phyloP scores from a whole-genome alignment of 805 yeast species.

The Wilhelminamyces savonicus region DNA sequence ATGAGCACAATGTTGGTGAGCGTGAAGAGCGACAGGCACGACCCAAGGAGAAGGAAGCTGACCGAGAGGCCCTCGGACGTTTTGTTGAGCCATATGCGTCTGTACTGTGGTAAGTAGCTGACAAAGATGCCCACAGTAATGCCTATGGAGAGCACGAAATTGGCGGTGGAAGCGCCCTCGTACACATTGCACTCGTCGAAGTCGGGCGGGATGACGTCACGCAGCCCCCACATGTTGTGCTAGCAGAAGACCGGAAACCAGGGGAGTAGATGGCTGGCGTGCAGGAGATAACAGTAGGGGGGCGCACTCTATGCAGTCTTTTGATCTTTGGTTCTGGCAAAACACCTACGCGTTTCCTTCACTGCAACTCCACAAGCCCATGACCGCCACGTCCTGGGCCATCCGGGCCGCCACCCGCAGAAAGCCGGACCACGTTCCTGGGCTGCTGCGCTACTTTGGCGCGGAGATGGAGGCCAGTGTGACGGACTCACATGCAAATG shows the following conservation, averaged over 20 bases:
- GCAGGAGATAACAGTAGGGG: background rate
- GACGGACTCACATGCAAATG: too few species aligned
- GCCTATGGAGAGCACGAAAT: conserved; percentile 42
- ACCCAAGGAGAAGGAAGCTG: conserved; percentile 62
- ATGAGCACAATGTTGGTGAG: conserved; percentile 60
- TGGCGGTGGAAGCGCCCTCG: conserved; percentile 43
- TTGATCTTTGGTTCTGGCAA: background rate
- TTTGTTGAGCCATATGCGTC: conserved; percentile 47
- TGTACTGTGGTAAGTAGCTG: conserved; percentile 74
- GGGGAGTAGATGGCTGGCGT: conserved; percentile 14
- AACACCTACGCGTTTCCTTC: background rate
- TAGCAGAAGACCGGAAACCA: conserved; percentile 7
- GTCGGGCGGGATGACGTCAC: too few species aligned
- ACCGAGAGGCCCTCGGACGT: conserved; percentile 79
- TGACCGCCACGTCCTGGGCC: conserved; percentile 22
- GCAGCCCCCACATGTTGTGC: too few species aligned
- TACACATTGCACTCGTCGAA: conserved; percentile 31
- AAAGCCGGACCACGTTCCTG: conserved; percentile 34
- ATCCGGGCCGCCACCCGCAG: conserved; percentile 23
- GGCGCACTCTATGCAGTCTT: background rate
- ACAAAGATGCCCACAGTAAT: conserved; percentile 62
- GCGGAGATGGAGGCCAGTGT: conserved; percentile 36
- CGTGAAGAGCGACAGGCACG: conserved; percentile 62
- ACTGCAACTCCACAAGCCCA: background rate
- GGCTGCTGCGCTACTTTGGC: conserved; percentile 47